Percentiles rank a stretch among this genome's conserved stretches.
Evolutionary conservation across 257 asterid genomes (phyloP).

Genomic region (Oldenlandia corymbosa): DNA sequence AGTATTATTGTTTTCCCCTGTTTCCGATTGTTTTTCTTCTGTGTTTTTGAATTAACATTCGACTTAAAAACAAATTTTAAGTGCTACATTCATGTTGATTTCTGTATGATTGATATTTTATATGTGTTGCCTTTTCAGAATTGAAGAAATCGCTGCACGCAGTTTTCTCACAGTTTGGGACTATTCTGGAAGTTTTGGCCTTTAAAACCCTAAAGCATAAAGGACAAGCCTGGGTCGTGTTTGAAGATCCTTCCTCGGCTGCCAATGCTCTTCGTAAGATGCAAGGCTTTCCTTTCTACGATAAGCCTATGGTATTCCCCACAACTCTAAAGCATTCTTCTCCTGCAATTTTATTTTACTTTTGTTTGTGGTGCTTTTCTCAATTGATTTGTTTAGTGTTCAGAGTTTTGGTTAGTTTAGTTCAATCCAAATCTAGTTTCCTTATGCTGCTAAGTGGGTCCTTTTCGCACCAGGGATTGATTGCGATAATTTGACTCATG

Average conservation of each 20-base stretch:
- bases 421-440: too few relatives aligned
- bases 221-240: conserved; percentile 99
- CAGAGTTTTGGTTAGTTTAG: too few relatives aligned
- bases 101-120: background rate
- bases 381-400: too few relatives aligned
- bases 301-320: conserved; percentile 77
- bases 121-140: conserved; percentile 37
- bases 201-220: conserved; percentile 99
- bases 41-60: background rate
- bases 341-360: background rate
- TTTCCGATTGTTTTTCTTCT: background rate
- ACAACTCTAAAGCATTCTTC: background rate
- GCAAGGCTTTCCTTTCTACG: conserved; percentile 97
- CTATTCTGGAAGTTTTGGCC: conserved; percentile 85
- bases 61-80: background rate
- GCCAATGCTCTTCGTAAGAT: conserved; percentile 78
- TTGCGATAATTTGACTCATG: too few relatives aligned
- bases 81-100: background rate
- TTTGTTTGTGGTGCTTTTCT: too few relatives aligned
- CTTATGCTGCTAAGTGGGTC: too few relatives aligned
- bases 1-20: conserved; percentile 4
- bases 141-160: conserved; percentile 91
- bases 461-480: too few relatives aligned
- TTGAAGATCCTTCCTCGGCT: conserved; percentile 82
- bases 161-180: conserved; percentile 96